These are phyloP conservation scores for Podila minutissima DNA, from an alignment of 192 early-diverging fungal species.

Conservation along the genomic window DNA sequence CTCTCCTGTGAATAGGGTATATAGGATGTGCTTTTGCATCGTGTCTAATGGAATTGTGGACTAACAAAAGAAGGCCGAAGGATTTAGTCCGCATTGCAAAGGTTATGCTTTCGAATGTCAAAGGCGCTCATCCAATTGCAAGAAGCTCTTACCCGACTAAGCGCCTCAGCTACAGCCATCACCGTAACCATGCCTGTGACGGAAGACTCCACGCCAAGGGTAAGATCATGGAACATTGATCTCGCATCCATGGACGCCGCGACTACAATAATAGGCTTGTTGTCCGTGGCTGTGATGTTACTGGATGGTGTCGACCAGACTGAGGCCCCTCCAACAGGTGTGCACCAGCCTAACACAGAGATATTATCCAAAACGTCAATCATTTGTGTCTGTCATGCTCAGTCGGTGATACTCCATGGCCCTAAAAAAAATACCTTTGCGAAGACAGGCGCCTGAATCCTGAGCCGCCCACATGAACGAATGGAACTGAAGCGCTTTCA, in stretches of 20 bases:
- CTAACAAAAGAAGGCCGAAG: slow-evolving; percentile 17
- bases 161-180: slow-evolving; percentile 74
- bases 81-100: slow-evolving; percentile 1
- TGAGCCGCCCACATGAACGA: slow-evolving; percentile 76
- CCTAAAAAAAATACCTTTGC: slow-evolving; percentile 59
- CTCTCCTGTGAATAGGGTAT: slow-evolving; percentile 79
- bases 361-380: neutral
- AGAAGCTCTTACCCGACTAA: slow-evolving; percentile 63
- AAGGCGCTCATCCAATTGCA: neutral
- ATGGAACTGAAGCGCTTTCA: slow-evolving; percentile 77
- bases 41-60: slow-evolving; percentile 50
- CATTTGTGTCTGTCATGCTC: neutral
- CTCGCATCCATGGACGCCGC: slow-evolving; percentile 70
- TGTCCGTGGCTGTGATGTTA: slow-evolving; percentile 60
- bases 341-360: slow-evolving; percentile 62
- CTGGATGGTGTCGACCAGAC: slow-evolving; percentile 74
- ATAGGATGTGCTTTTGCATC: slow-evolving; percentile 76
- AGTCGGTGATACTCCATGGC: too few relatives aligned
- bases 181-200: slow-evolving; percentile 71
- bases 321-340: slow-evolving; percentile 71
- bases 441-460: slow-evolving; percentile 73
- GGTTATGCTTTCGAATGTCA: too few relatives aligned
- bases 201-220: slow-evolving; percentile 63
- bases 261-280: slow-evolving; percentile 75
- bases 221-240: slow-evolving; percentile 73